Base-by-base conservation (phyloP, 352 stramenopile species). In the Plasmopara viticola region DNA sequence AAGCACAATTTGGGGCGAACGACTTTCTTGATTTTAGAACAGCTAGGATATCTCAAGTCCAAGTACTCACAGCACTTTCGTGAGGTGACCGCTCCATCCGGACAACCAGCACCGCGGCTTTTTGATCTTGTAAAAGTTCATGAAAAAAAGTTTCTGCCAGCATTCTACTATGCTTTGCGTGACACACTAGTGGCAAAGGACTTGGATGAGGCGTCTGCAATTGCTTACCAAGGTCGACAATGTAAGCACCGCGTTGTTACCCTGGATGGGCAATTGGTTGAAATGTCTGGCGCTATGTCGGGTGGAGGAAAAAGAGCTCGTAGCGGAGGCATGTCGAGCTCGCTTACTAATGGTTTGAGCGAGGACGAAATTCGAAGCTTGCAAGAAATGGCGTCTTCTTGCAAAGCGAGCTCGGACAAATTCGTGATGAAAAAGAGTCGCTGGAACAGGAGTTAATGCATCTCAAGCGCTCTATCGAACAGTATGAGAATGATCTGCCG, bases 271-370 rank as follows among this genome's bases (percentile, higher is more conserved):
- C 88, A 99, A 58, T 62, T 99, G 2, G 98, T 99, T 34, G 97
- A 99, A 47, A 95, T 94, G 37, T 97, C 88, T n/a, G 97, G 97
- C 48, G 97, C 97, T 6, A 99, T 99, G 97, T 96, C 94, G 5
- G 97, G 97, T 50, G 97, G 97, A 68, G 97, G 97, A 18, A 98
- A 95, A 31, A 74, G 67, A 29, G 86, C 94, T 17, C 78, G 88
- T 31, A 94, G 84, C 28, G 96, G 95, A 15, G 91, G 94, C n/a
- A 98, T 99, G 94, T 89, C 77, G 9, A 90, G 72, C 34, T 79
- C 76, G 5, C 67, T 94, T 41, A 46, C 72, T 7, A 68, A 54
- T 4, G 70, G 66, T 4, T 40, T 86, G 29, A 90, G 72, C 25
- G 67, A 86, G 33, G 62, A 59, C 1, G 81, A 95, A 35, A 85